Conservation (phyloP, 805 yeast genomes). For the Candida succiphila region DNA sequence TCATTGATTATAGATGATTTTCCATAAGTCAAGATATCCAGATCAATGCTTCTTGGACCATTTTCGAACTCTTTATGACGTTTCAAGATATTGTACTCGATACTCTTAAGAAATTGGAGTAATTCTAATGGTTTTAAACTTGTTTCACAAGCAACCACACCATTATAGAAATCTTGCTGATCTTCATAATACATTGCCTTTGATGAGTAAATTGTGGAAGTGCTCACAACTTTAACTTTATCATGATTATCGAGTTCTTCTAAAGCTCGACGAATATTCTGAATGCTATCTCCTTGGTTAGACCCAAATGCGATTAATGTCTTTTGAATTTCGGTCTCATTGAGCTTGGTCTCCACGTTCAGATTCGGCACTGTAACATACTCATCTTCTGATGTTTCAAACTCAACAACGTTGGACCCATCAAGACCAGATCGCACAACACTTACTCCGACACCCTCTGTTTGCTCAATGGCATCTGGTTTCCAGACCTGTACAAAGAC, state of each 20-base stretch:
- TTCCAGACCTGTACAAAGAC: slow-evolving; percentile 56
- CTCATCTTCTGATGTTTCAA: slow-evolving; percentile 5
- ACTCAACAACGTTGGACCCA: slow-evolving; percentile 11
- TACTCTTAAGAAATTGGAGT: slow-evolving; percentile 50
- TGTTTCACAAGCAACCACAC: slow-evolving; percentile 65
- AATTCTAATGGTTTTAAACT: slow-evolving; percentile 53
- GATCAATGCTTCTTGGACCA: slow-evolving; percentile 87
- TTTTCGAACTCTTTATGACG: slow-evolving; percentile 76
- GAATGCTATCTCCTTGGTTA: slow-evolving; percentile 64
- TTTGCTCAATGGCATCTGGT: slow-evolving; percentile 79
- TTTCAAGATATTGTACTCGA: slow-evolving; percentile 64
- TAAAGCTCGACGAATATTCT: slow-evolving; percentile 50
- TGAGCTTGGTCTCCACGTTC: slow-evolving; percentile 12
- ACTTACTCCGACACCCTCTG: slow-evolving; percentile 86
- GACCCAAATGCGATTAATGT: slow-evolving; percentile 83
- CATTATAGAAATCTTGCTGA: slow-evolving; percentile 78
- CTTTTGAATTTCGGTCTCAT: slow-evolving; percentile 21
- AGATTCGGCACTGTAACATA: slow-evolving; percentile 24
- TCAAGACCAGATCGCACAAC: slow-evolving; percentile 35
- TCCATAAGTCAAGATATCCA: slow-evolving; percentile 68
- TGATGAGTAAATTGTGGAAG: slow-evolving; percentile 78
- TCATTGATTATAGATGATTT: slow-evolving; percentile 33
- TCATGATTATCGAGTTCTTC: slow-evolving; percentile 27
- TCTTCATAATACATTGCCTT: slow-evolving; percentile 86
- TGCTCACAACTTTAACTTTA: slow-evolving; percentile 38